Base-by-base conservation (phyloP, 1,139 yeast species). In the Geotrichum aggregatum region DNA sequence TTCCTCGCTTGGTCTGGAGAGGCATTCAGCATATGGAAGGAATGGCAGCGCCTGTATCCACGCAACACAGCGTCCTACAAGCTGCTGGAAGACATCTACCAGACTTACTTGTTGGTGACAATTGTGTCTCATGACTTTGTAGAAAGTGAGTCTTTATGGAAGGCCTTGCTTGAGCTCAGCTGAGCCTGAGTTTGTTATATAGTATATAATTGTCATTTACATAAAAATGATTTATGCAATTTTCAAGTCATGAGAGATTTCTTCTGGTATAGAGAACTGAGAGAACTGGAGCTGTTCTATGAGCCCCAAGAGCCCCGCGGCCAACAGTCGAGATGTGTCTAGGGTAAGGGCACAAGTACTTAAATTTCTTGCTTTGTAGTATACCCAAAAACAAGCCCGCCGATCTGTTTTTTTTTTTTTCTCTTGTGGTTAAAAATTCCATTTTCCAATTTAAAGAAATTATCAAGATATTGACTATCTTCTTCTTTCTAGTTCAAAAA, bases 1-100 rank as follows among this genome's bases (percentile, higher is more conserved):
- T 89, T 89, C 71, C 78, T 78, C 60, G 95, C 96, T 1, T 89
- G 97, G 97, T 79, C 83, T 59, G 96, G 91, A 63, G 98, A 92
- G 67, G 95, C 96, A 0, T 92, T 89, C 69, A 77, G 80, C 57
- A 83, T 92, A 56, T 87, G 97, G 95, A 71, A 77, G 42, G 95
- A 91, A 69, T 92, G 98, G 98, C 86, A 87, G 48, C 76, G 85
- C 59, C 75, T 95, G 55, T 92, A 89, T 68, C 78, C 80, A 56
- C 77, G 74, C 52, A 71, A 71, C 49, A 70, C 83, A 3, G 72
- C 73, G 34, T 72, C 91, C 13, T 79, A 78, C 63, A 71, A 79
- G 95, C 75, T 91, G 60, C 76, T 92, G 60, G 78, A 79, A 54
- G 68, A 74, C 14, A 76, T 89, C 36, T 76, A 81, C 63, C 75